Conservation (phyloP, 2,329 filamentous ascomycete species). For the Exophiala xenobiotica region DNA sequence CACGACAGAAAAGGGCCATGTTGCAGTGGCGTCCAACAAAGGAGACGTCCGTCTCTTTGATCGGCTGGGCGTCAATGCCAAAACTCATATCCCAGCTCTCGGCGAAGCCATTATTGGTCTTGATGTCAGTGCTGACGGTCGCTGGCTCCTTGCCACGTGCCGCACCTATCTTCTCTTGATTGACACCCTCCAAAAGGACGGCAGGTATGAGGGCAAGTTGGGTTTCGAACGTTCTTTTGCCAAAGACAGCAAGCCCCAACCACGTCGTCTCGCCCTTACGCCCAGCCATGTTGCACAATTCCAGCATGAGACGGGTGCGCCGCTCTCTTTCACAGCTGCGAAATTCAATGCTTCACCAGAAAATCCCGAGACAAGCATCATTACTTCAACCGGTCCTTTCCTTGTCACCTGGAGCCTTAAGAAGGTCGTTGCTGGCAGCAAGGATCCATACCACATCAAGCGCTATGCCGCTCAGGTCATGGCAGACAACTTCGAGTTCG, state of each 20-base stretch:
- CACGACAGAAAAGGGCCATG: constrained; percentile 94
- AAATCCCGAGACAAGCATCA: constrained; percentile 83
- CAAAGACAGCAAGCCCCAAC: constrained; percentile 90
- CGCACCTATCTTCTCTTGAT: constrained; percentile 92
- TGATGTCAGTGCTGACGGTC: constrained; percentile 91
- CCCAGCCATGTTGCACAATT: constrained; percentile 95
- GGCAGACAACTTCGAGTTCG: constrained; percentile 97
- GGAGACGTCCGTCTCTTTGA: constrained; percentile 97
- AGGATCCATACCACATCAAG: constrained; percentile 94
- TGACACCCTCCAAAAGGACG: constrained; percentile 83
- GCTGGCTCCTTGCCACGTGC: constrained; percentile 93
- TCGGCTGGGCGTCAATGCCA: constrained; percentile 91
- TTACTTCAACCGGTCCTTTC: constrained; percentile 93
- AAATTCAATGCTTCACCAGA: constrained; percentile 90
- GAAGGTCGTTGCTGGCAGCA: constrained; percentile 77
- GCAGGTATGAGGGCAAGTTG: constrained; percentile 97
- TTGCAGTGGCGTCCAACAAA: constrained; percentile 96
- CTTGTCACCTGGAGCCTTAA: constrained; percentile 95
- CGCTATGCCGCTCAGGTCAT: constrained; percentile 93
- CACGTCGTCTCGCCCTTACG: constrained; percentile 81
- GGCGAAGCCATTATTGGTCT: constrained; percentile 93
- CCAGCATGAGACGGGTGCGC: constrained; percentile 88
- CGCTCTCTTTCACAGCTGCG: constrained; percentile 83
- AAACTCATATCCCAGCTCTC: constrained; percentile 92
- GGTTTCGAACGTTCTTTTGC: constrained; percentile 93